Conservation (phyloP, 1,284 basidiomycete species). For the Anthracocystis setariae region DNA sequence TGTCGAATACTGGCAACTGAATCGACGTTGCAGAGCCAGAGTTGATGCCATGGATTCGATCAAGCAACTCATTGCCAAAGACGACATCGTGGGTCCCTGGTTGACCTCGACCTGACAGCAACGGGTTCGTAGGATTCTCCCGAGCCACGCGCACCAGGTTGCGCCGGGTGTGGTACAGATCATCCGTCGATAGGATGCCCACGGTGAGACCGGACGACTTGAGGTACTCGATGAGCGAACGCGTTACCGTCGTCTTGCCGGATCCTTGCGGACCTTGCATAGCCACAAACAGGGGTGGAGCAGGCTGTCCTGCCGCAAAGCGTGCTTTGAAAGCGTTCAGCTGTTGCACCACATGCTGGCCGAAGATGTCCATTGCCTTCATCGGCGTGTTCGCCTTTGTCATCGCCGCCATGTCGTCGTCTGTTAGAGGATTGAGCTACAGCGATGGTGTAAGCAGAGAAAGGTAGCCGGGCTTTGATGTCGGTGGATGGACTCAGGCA, state of each 20-base stretch:
- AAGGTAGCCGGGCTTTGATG: no score
- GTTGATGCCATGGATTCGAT: slow-evolving; percentile 27
- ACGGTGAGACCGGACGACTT: slow-evolving; percentile 1
- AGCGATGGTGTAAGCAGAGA: no score
- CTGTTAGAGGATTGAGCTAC: no score
- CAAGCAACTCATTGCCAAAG: slow-evolving; percentile 14
- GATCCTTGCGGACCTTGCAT: slow-evolving; percentile 52
- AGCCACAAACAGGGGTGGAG: slow-evolving; percentile 35
- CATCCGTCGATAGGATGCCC: slow-evolving; percentile 36
- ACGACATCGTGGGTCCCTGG: slow-evolving; percentile 41
- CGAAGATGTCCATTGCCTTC: slow-evolving; percentile 31
- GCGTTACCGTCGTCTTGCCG: slow-evolving; percentile 42
- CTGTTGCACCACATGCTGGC: slow-evolving; percentile 25
- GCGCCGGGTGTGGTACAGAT: slow-evolving; percentile 35
- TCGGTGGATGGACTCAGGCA: no score
- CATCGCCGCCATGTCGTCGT: no score
- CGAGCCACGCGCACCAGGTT: slow-evolving; percentile 22
- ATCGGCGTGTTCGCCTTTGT: not conserved
- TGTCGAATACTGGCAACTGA: slow-evolving; percentile 36
- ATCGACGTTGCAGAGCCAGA: not conserved
- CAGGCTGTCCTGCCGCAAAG: not conserved
- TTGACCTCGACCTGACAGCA: slow-evolving; percentile 37
- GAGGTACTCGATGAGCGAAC: slow-evolving; percentile 19
- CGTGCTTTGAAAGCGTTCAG: slow-evolving; percentile 14
- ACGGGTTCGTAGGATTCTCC: slow-evolving; percentile 30